Percentiles rank a stretch among this genome's conserved stretches.
Conservation (phyloP, 352 stramenopile genomes). For the Globisporangium ultimum region DNA sequence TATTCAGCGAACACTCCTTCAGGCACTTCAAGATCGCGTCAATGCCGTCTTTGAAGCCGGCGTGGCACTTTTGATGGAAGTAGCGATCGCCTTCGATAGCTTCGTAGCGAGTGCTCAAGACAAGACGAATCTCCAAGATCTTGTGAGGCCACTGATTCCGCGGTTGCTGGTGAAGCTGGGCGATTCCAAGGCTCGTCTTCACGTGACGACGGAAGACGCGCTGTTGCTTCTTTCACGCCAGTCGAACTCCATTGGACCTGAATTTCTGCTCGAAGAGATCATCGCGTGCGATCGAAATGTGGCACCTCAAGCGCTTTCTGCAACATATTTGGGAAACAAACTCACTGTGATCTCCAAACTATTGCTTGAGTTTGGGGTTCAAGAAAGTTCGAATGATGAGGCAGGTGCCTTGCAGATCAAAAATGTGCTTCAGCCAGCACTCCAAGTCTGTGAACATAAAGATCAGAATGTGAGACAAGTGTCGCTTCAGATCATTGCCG, state of each 20-base stretch:
- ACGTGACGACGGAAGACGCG: conserved; percentile 72
- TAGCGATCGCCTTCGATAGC: conserved; percentile 54
- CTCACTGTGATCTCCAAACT: conserved; percentile 69
- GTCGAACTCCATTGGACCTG: conserved; percentile 43
- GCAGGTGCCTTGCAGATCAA: conserved; percentile 45
- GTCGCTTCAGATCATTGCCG: conserved; percentile 62
- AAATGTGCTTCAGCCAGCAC: conserved; percentile 59
- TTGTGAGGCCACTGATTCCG: conserved; percentile 64
- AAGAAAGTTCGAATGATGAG: conserved; percentile 40
- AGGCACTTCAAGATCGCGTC: conserved; percentile 69
- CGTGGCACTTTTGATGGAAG: conserved; percentile 68
- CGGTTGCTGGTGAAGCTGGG: conserved; percentile 72
- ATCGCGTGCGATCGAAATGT: conserved; percentile 63
- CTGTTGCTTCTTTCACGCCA: conserved; percentile 70
- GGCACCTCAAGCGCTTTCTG: conserved; percentile 43
- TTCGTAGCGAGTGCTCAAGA: conserved; percentile 7
- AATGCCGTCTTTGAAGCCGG: conserved; percentile 78
- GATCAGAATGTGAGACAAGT: conserved; percentile 65
- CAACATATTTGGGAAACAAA: conserved; percentile 69
- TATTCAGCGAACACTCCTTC: conserved; percentile 52
- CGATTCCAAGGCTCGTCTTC: conserved; percentile 66
- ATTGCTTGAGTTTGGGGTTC: conserved; percentile 71
- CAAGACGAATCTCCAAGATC: conserved; percentile 33
- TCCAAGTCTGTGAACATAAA: conserved; percentile 73
- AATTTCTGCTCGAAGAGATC: conserved; percentile 77